A percentile compares a stretch with the other conserved stretches of the same genome.
Conservation (phyloP, 148 eudicot species). For the Mesembryanthemum crystallinum region DNA sequence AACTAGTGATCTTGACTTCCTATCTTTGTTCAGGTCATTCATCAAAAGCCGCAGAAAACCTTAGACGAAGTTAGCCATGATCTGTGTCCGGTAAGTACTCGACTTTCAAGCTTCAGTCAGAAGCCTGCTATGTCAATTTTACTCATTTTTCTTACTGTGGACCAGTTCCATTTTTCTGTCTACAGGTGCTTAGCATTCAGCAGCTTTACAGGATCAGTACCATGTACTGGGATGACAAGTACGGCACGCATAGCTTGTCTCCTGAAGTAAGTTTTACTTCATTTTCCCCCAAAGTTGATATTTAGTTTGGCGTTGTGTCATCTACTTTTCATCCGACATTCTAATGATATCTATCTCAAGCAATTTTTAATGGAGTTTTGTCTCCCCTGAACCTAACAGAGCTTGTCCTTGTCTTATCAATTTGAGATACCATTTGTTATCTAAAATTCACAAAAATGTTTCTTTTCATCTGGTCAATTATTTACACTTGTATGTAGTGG, state of each 20-base stretch:
- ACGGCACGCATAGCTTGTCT: conserved; percentile 88
- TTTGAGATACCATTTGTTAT: no score
- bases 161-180: conserved; percentile 24
- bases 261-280: conserved; percentile 59
- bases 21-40: conserved; percentile 60
- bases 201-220: conserved; percentile 94
- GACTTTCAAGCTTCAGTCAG: conserved; percentile 15
- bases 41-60: conserved; percentile 84
- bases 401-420: neutral
- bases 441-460: no score
- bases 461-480: no score
- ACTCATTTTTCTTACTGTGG: conserved; percentile 21
- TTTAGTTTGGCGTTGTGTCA: neutral
- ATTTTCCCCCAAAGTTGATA: neutral
- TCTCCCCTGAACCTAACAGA: neutral
- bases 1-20: conserved; percentile 2
- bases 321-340: neutral
- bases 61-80: conserved; percentile 92
- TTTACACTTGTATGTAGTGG: neutral
- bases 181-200: conserved; percentile 80
- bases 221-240: conserved; percentile 97
- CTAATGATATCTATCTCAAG: no score
- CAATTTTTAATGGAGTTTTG: no score
- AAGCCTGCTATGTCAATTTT: conserved; percentile 5
- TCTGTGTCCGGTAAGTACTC: conserved; percentile 75